Evolutionary conservation across 1,284 basidiomycete species (phyloP).

Genomic region (Ustilago crameri): DNA sequence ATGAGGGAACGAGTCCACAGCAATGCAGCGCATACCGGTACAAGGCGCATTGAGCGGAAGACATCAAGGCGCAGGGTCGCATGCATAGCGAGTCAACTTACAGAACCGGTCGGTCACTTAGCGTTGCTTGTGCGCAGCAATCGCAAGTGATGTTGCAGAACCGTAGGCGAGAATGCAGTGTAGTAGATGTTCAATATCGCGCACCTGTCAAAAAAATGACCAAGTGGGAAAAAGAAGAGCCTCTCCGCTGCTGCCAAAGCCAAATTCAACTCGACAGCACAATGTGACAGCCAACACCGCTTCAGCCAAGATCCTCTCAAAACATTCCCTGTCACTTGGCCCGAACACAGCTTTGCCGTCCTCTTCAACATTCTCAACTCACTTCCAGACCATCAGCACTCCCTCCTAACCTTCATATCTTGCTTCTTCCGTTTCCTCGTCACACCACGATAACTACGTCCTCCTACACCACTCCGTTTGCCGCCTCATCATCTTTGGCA

Average conservation of each 20-base stretch:
- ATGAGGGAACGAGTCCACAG: neutral
- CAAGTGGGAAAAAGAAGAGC: neutral
- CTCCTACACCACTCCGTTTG: no score
- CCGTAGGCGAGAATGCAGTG: neutral
- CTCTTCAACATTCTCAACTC: no score
- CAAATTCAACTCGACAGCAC: neutral
- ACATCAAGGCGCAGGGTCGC: slow-evolving; percentile 2
- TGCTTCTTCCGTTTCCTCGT: no score
- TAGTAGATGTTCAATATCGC: slow-evolving; percentile 5
- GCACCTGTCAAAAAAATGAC: slow-evolving; percentile 16
- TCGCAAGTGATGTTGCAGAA: neutral
- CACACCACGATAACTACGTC: no score
- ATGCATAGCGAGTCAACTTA: neutral
- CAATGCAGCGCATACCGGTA: no score
- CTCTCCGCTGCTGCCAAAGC: slow-evolving; percentile 3
- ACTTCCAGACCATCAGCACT: no score
- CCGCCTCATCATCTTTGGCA: no score
- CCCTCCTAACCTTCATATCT: no score
- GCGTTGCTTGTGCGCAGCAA: no score
- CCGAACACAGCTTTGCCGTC: no score
- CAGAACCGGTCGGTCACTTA: no score
- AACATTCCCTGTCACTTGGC: neutral
- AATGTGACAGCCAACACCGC: neutral
- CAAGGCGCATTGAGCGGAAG: no score
- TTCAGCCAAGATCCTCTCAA: neutral